Base-by-base conservation (phyloP, 305 asterid species). In the Striga hermonthica region DNA sequence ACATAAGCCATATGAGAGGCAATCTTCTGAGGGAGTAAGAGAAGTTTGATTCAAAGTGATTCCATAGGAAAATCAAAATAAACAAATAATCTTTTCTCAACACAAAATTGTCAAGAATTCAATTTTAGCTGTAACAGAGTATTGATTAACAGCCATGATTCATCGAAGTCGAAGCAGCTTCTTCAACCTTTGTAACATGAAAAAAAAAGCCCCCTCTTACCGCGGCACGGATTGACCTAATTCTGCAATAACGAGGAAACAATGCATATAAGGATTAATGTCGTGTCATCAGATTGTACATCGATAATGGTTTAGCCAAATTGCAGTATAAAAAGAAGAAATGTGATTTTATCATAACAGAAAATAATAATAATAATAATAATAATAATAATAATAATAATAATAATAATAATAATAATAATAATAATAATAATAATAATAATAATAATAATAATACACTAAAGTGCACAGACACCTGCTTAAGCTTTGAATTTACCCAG, bases 221-320 rank as follows among this genome's bases (percentile, higher is more conserved):
- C 91, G 97, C 34, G 94, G 97, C 77, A 83, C 91, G 36, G 79
- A 40, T 63, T 80, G 93, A 74, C 97, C 94, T 34, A 87, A 54
- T 76, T 87, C 97, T 89, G 95, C 59, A 79, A 76, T 40, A 76
- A 62, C 2, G 31, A 22, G 31, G 48, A 69, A 69, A 53, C 69
- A 14, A 70, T 13, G 14, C 37, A 13, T 48, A 52, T 64, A 60
- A 73, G 31, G 31, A 22, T 77, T 47, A 74, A 40, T 15, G 36
- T 39, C 11, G 6, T 4, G 5, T 50, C 38, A 22, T 22, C 31
- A 22, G 31, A 22, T 22, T 22, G 31, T 22, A 22, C 31, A 2
- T 22, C 31, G 31, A 22, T 22, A 22, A 22, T 22, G 31, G 31
- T 22, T 22, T 22, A 22, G 31, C 31, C 1, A 22, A 22, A 22